Evolutionary conservation across 2,329 filamentous ascomycete species (phyloP), one percentile per base, ranked within the genome.

Genomic region (Pochonia chlamydosporia): DNA sequence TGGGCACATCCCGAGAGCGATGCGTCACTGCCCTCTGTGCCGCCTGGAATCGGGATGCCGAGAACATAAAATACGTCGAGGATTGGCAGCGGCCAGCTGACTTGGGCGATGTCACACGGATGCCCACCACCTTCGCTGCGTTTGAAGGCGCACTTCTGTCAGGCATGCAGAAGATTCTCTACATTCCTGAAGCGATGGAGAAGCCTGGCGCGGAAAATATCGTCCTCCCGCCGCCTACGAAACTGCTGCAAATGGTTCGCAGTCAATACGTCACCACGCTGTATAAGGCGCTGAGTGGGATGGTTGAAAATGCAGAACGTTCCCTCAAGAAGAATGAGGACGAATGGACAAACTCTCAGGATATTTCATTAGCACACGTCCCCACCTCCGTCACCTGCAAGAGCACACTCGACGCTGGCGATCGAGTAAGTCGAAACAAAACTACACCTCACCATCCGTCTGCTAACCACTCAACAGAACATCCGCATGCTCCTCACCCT

Each of bases 221-320:
- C 53, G 83, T 97, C 48, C 79, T 86, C 21, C 85, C 92, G 16
- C 95, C 93, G 5, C 85, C 89, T 30, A 76, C 85, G 7, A 99
- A 97, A 65, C 72, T 96, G 37, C 73, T 97, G 37, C 88, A 95
- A 63, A 89, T 91, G 80, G 89, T 97, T 14, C 81, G 91, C 54
- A 86, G 84, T 54, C 89, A 95, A 61, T 99, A 99, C 60, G 90
- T 96, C 14, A 90, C 86, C 6, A 96, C 91, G 49, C 71, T 99
- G 37, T 97, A 97, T 68, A 95, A 95, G 64, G 89, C 89, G 6
- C 71, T 99, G 31, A 95, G 89, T 58, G 93, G 92, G 20, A 92
- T 99, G 82, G 90, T 99, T 1, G 93, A 97, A 67, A 97, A 96
- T 65, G 92, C 93, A 3, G 90, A 97, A 67, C 82, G 82, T 48